These are phyloP conservation scores for Manihot esculenta DNA, from an alignment of 441 rosid genomes.

Conservation along the genomic window DNA sequence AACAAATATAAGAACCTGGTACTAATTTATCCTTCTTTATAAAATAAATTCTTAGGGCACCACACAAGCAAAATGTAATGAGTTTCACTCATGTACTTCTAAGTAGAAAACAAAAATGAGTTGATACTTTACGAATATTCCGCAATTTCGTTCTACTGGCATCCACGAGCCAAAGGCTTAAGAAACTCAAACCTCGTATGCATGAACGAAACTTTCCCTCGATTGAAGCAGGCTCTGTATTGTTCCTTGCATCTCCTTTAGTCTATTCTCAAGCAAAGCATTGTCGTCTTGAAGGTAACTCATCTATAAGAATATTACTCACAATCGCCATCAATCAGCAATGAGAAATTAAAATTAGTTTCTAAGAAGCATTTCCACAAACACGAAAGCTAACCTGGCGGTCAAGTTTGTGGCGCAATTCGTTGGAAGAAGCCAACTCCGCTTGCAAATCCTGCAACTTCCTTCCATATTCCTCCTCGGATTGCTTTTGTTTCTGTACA, in stretches of 20 bases:
- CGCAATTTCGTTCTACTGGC: too few species aligned
- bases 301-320: constrained; percentile 35
- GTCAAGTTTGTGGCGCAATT: constrained; percentile 52
- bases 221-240: constrained; percentile 64
- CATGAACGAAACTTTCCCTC: constrained; percentile 61
- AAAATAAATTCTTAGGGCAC: neutral
- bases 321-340: neutral
- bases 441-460: constrained; percentile 56
- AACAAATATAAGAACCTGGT: too few species aligned
- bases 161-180: neutral
- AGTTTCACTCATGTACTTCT: too few species aligned
- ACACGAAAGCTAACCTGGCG: constrained; percentile 49
- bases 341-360: neutral
- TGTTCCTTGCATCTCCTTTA: constrained; percentile 61
- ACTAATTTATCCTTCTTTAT: neutral
- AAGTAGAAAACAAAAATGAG: too few species aligned
- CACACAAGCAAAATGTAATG: neutral
- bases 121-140: too few species aligned
- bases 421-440: constrained; percentile 52
- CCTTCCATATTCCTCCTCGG: constrained; percentile 61
- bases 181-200: constrained; percentile 55
- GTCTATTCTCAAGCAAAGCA: constrained; percentile 62
- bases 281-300: constrained; percentile 72
- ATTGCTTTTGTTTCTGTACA: constrained; percentile 66
- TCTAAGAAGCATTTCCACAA: constrained; percentile 26